A percentile compares a stretch with the other conserved stretches of the same genome.
Conservation (phyloP, 2,329 filamentous ascomycete species). For the Fusarium humuli region DNA sequence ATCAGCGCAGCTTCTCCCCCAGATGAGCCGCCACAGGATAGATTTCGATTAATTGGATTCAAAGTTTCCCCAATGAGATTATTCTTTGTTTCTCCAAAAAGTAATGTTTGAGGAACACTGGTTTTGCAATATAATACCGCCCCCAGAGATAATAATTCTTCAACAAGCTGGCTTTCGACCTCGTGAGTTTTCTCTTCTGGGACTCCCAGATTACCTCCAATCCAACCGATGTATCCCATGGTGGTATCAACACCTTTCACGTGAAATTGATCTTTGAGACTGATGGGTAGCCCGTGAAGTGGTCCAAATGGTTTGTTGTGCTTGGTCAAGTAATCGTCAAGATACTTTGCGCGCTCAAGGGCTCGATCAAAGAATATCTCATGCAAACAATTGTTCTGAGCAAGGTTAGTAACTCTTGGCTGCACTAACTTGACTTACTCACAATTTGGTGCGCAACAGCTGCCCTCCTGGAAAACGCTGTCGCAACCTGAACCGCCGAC, state of each 20-base stretch:
- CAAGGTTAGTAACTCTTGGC: constrained; percentile 48
- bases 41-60: constrained; percentile 51
- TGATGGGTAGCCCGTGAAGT: constrained; percentile 41
- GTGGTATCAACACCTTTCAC: constrained; percentile 64
- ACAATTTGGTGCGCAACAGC: constrained; percentile 67
- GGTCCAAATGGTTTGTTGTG: constrained; percentile 28
- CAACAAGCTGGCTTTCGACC: constrained; percentile 38
- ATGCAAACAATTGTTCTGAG: constrained; percentile 33
- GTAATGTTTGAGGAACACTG: constrained; percentile 39
- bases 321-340: constrained; percentile 23
- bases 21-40: constrained; percentile 52
- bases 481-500: constrained; percentile 57
- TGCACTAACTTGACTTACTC: constrained; percentile 54
- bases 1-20: constrained; percentile 53
- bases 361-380: constrained; percentile 40
- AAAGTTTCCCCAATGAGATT: constrained; percentile 51
- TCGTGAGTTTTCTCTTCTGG: not conserved
- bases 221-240: constrained; percentile 54
- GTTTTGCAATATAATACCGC: constrained; percentile 46
- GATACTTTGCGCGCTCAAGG: constrained; percentile 15
- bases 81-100: constrained; percentile 49
- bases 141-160: constrained; percentile 34
- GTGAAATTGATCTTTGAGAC: constrained; percentile 69
- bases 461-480: constrained; percentile 63
- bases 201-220: constrained; percentile 22